Conservation (phyloP, 1,284 basidiomycete genomes). For the Microbotryum silenes-acaulis region DNA sequence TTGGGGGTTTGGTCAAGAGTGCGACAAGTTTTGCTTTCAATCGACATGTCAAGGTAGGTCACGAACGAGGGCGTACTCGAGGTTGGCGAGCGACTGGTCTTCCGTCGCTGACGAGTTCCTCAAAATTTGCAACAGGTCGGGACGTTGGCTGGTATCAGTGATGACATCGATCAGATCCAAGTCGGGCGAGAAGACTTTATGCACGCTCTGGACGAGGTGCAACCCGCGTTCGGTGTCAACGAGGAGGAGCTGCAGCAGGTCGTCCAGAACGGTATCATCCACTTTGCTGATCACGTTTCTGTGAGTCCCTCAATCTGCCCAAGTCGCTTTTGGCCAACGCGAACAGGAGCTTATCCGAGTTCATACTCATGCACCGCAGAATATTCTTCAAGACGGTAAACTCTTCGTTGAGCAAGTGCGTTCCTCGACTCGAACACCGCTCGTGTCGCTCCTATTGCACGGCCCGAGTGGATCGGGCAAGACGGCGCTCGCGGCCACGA, state of each 20-base stretch:
- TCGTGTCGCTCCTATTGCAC: conserved; percentile 83
- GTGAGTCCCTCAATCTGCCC: conserved; percentile 46
- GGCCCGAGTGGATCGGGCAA: conserved; percentile 87
- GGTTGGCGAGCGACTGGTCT: neutral
- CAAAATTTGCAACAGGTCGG: conserved; percentile 53
- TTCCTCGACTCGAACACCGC: conserved; percentile 77
- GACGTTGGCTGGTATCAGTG: conserved; percentile 89
- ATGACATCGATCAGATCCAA: conserved; percentile 87
- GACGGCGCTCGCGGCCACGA: conserved; percentile 89
- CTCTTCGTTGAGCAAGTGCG: conserved; percentile 94
- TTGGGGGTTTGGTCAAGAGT: conserved; percentile 91
- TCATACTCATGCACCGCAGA: conserved; percentile 46
- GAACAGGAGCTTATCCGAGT: conserved; percentile 55
- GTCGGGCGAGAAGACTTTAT: conserved; percentile 85
- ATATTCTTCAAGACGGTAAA: conserved; percentile 79
- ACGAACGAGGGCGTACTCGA: neutral
- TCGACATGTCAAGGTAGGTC: conserved; percentile 78
- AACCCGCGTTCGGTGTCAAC: conserved; percentile 93
- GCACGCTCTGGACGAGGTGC: conserved; percentile 87
- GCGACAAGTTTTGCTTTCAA: conserved; percentile 98
- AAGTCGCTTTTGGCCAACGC: conserved; percentile 61
- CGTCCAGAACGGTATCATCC: conserved; percentile 95
- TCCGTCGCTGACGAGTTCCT: neutral
- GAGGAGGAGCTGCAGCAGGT: conserved; percentile 94
- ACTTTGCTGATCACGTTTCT: conserved; percentile 67